These are phyloP conservation scores for Diaporthe destruens DNA, from an alignment of 2,329 filamentous ascomycete genomes.

Conservation along the genomic window DNA sequence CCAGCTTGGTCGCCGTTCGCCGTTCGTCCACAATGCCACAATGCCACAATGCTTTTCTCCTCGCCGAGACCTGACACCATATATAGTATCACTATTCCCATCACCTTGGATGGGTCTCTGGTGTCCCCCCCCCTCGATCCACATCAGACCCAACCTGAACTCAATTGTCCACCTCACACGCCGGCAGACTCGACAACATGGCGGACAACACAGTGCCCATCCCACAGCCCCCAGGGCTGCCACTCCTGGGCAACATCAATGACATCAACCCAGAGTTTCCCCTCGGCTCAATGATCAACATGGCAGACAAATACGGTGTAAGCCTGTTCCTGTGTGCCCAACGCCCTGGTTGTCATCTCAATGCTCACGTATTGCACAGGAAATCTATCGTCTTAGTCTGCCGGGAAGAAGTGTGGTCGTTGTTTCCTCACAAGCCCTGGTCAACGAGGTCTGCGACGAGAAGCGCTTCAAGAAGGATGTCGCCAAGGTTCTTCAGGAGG, in stretches of 20 bases:
- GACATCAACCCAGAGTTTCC: constrained; percentile 73
- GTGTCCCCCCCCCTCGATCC: background rate
- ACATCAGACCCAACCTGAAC: background rate
- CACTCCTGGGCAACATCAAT: constrained; percentile 73
- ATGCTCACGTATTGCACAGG: constrained; percentile 42
- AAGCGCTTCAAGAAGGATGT: constrained; percentile 72
- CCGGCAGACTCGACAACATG: constrained; percentile 27
- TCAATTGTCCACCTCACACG: constrained; percentile 8
- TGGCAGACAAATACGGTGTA: constrained; percentile 76
- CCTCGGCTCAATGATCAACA: constrained; percentile 63
- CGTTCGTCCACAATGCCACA: too few relatives aligned
- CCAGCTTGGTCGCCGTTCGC: background rate
- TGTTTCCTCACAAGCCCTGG: constrained; percentile 51
- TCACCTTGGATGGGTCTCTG: background rate
- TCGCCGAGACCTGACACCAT: constrained; percentile 7
- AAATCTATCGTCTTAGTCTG: constrained; percentile 42
- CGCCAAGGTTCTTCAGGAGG: constrained; percentile 61
- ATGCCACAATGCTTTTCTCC: background rate
- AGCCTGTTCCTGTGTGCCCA: background rate
- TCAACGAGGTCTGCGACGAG: constrained; percentile 74
- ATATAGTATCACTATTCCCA: constrained; percentile 7
- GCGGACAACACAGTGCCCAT: constrained; percentile 59
- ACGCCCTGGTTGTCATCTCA: background rate
- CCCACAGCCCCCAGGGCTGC: constrained; percentile 73
- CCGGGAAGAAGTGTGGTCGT: constrained; percentile 39